Percentiles rank a stretch among this genome's conserved stretches.
These are phyloP conservation scores for Fusarium irregulare DNA, from an alignment of 2,329 filamentous ascomycete species.

Conservation along the genomic window DNA sequence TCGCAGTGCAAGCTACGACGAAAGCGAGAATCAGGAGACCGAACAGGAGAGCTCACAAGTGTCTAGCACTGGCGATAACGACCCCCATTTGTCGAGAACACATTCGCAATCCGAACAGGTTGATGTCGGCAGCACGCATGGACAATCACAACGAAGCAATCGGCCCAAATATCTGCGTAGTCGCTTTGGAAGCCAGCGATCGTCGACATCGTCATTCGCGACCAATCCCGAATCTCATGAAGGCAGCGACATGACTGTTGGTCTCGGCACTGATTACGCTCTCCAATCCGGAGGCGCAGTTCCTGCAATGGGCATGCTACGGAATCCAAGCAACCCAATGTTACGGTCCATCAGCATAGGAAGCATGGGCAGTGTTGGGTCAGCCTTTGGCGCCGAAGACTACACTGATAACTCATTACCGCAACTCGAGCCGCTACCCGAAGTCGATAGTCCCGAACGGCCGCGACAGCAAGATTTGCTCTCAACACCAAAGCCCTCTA, in stretches of 20 bases:
- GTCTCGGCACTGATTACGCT: slow-evolving; percentile 77
- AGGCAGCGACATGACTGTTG: slow-evolving; percentile 80
- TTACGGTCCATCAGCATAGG: slow-evolving; percentile 86
- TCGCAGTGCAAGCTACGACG: slow-evolving; percentile 42
- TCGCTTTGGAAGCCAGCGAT: slow-evolving; percentile 67
- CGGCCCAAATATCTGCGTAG: slow-evolving; percentile 69
- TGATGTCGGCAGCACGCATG: slow-evolving; percentile 61
- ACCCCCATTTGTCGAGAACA: slow-evolving; percentile 48
- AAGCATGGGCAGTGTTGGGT: slow-evolving; percentile 90
- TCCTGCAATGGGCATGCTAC: slow-evolving; percentile 64
- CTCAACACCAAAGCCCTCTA: slow-evolving; percentile 75
- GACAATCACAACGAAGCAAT: slow-evolving; percentile 59
- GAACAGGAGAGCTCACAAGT: slow-evolving; percentile 48
- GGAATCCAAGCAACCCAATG: slow-evolving; percentile 66
- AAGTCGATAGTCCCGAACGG: slow-evolving; percentile 58
- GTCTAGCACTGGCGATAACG: slow-evolving; percentile 47
- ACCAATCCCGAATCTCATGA: slow-evolving; percentile 65
- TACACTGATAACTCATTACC: slow-evolving; percentile 57
- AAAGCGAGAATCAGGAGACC: slow-evolving; percentile 41
- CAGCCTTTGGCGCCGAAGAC: slow-evolving; percentile 70
- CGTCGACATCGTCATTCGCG: slow-evolving; percentile 69
- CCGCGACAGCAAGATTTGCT: slow-evolving; percentile 61
- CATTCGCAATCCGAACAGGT: slow-evolving; percentile 48
- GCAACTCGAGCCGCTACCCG: slow-evolving; percentile 63
- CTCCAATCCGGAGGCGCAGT: slow-evolving; percentile 83